A percentile compares a stretch with the other conserved stretches of the same genome.
These are phyloP conservation scores for Cercospora citrullina DNA, from an alignment of 2,329 filamentous ascomycete species.

Conservation along the genomic window DNA sequence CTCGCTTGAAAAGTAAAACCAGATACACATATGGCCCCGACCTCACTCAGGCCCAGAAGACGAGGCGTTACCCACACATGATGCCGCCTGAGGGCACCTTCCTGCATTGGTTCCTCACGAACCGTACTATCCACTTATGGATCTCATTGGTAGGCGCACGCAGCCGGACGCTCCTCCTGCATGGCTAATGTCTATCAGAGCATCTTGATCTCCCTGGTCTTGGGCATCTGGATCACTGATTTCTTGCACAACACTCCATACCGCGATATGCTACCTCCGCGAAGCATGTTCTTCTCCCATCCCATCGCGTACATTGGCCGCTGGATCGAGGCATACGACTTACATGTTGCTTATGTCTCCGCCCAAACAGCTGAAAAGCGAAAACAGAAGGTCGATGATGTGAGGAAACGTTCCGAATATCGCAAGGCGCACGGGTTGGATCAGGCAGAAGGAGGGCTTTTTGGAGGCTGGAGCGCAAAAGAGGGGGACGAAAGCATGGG, in stretches of 20 bases:
- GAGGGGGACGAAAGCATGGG: constrained; percentile 39
- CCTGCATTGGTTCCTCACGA: constrained; percentile 81
- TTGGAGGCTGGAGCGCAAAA: constrained; percentile 52
- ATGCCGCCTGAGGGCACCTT: constrained; percentile 82
- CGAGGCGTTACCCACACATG: constrained; percentile 80
- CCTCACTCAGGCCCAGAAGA: constrained; percentile 64
- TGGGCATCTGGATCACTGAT: constrained; percentile 73
- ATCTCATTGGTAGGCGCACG: constrained; percentile 69
- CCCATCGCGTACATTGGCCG: constrained; percentile 67
- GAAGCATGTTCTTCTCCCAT: constrained; percentile 66
- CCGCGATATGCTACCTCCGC: constrained; percentile 72
- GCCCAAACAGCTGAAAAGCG: constrained; percentile 70
- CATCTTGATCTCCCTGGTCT: constrained; percentile 67
- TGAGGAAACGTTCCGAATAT: constrained; percentile 81
- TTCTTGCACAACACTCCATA: constrained; percentile 79
- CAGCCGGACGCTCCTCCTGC: not conserved
- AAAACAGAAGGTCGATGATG: constrained; percentile 74
- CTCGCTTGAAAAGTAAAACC: constrained; percentile 60
- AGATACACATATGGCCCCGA: constrained; percentile 74
- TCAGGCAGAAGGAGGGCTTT: constrained; percentile 48
- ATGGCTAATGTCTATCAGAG: constrained; percentile 46
- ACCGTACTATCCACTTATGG: constrained; percentile 70
- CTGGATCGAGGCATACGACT: constrained; percentile 69
- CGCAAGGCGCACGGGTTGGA: constrained; percentile 83
- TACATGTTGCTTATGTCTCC: constrained; percentile 73